Conservation (phyloP, 148 eudicot species). For the Camellia granthamiana region DNA sequence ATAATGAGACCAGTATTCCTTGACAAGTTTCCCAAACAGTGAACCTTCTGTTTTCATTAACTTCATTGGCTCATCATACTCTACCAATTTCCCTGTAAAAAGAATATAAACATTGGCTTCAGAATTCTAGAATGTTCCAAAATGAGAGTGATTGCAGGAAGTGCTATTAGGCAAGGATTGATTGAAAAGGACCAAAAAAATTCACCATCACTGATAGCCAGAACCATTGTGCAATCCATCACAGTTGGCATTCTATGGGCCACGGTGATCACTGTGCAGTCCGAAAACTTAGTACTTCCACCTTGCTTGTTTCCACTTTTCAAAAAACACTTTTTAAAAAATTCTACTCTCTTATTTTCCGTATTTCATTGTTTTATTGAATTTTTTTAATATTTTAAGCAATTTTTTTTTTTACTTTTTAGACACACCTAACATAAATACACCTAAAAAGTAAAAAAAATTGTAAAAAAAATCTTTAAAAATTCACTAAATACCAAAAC, state of each 20-base stretch:
- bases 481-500: too few species aligned
- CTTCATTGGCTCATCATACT: slow-evolving; percentile 79
- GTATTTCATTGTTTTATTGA: too few species aligned
- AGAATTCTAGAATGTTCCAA: not conserved
- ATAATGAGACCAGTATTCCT: slow-evolving; percentile 90
- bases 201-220: slow-evolving; percentile 84
- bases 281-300: slow-evolving; percentile 56
- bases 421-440: too few species aligned
- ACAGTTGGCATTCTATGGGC: slow-evolving; percentile 95
- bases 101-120: not conserved
- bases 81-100: slow-evolving; percentile 64
- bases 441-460: too few species aligned
- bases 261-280: slow-evolving; percentile 89
- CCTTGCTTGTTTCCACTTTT: too few species aligned
- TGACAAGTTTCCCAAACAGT: slow-evolving; percentile 69
- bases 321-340: too few species aligned
- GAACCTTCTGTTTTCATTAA: slow-evolving; percentile 74
- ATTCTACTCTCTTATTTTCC: too few species aligned
- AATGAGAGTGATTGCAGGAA: not conserved
- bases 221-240: slow-evolving; percentile 91
- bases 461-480: too few species aligned
- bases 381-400: too few species aligned
- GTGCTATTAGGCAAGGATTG: not conserved
- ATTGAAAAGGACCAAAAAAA: not conserved
- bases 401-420: too few species aligned